Conservation (phyloP, 208 protist species). For the Herpetomonas tarakana region DNA sequence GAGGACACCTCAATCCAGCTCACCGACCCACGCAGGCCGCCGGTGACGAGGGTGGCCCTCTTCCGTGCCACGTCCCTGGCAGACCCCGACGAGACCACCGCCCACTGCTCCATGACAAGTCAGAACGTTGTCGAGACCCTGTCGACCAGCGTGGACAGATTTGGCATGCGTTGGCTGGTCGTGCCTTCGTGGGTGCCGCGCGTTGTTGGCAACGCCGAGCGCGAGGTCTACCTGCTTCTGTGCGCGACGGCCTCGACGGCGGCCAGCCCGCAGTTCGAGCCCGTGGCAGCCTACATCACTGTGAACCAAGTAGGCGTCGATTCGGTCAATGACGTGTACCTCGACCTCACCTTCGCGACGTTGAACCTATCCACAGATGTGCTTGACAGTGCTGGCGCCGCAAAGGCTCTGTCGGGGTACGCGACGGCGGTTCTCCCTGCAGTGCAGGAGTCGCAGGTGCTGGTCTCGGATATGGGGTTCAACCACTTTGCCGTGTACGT, state of each 20-base stretch:
- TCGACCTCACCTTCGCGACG: conserved; percentile 34
- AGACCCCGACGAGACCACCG: conserved; percentile 7
- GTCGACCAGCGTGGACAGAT: conserved; percentile 24
- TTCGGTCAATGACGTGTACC: conserved; percentile 17
- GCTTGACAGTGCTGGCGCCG: conserved; percentile 14
- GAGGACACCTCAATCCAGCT: conserved; percentile 42
- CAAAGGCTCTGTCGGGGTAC: conserved; percentile 4
- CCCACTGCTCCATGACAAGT: conserved; percentile 15
- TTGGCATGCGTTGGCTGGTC: conserved; percentile 34
- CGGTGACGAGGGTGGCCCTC: conserved; percentile 42
- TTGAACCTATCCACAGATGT: conserved; percentile 28
- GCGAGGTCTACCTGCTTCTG: conserved; percentile 31
- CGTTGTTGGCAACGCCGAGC: conserved; percentile 16
- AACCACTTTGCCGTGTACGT: conserved; percentile 38
- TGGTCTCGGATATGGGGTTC: conserved; percentile 27
- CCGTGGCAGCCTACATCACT: conserved; percentile 46
- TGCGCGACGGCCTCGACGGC: conserved; percentile 55
- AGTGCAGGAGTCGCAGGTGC: conserved; percentile 6
- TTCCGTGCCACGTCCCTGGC: conserved; percentile 17
- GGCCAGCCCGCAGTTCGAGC: conserved; percentile 29
- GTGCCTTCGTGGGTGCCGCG: conserved; percentile 25
- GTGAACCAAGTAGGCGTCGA: conserved; percentile 27
- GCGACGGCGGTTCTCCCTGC: conserved; percentile 13
- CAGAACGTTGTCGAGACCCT: conserved; percentile 17
- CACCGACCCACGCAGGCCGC: conserved; percentile 47